A percentile compares a stretch with the other conserved stretches of the same genome.
phyloP scores from a whole-genome alignment of 2,329 filamentous ascomycete species.

The Tolypocladium paradoxum region DNA sequence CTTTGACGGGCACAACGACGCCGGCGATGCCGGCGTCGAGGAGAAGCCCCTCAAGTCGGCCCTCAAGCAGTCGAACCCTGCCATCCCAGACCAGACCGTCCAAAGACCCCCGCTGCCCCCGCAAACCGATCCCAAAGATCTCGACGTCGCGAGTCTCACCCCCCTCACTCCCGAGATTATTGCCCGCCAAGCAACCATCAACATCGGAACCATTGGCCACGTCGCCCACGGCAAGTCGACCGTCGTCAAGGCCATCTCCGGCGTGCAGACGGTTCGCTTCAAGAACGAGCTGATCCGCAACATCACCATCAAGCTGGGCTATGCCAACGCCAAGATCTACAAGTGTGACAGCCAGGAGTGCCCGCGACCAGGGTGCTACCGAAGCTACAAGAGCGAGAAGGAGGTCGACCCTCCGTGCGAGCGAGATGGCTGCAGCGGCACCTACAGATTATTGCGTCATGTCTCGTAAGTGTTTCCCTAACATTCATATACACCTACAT shows the following conservation, averaged over 20 bases:
- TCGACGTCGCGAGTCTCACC: conserved; percentile 70
- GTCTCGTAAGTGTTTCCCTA: conserved; percentile 60
- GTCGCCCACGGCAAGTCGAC: conserved; percentile 99
- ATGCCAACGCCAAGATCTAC: conserved; percentile 99
- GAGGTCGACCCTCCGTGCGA: conserved; percentile 95
- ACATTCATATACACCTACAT: neutral
- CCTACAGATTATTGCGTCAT: conserved; percentile 79
- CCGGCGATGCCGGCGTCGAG: conserved; percentile 45
- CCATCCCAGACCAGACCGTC: conserved; percentile 45
- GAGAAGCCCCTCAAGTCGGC: conserved; percentile 71
- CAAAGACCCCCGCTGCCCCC: conserved; percentile 53
- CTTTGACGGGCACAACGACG: conserved; percentile 45
- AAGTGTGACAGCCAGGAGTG: conserved; percentile 90
- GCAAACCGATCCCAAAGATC: conserved; percentile 83
- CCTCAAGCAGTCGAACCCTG: conserved; percentile 61
- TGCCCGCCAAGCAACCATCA: conserved; percentile 94
- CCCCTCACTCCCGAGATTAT: conserved; percentile 95
- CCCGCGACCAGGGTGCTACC: conserved; percentile 88
- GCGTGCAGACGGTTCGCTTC: conserved; percentile 97
- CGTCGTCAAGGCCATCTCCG: conserved; percentile 97
- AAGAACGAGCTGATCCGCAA: conserved; percentile 99
- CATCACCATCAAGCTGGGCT: conserved; percentile 99
- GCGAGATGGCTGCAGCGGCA: conserved; percentile 80
- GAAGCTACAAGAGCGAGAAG: conserved; percentile 98
- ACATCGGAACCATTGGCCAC: conserved; percentile 96